A percentile compares a stretch with the other conserved stretches of the same genome.
phyloP scores from a whole-genome alignment of 768 basidiomycete species.

The Gloeopeniophorella convolvens region DNA sequence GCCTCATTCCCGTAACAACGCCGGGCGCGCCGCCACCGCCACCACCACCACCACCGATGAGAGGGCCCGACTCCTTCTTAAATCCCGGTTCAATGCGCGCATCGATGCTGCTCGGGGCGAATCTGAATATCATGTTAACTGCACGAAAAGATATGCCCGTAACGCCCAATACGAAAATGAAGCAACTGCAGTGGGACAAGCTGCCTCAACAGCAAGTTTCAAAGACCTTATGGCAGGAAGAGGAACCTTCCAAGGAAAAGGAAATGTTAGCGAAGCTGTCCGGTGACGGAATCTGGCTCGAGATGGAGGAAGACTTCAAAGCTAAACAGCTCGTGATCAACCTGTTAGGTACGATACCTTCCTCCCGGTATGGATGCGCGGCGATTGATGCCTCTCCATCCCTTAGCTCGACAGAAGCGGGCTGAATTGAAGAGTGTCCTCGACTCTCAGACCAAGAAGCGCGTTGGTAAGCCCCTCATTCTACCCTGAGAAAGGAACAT shows the following conservation, averaged over 20 bases:
- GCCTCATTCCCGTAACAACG: slow-evolving; percentile 24
- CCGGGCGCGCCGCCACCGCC: slow-evolving; percentile 29
- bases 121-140: slow-evolving; percentile 48
- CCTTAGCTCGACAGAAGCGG: slow-evolving; percentile 68
- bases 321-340: slow-evolving; percentile 92
- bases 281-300: slow-evolving; percentile 81
- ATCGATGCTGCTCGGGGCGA: slow-evolving; percentile 54
- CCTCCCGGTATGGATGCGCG: background rate
- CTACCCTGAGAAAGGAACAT: background rate
- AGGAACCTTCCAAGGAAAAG: slow-evolving; percentile 59
- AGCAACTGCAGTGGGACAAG: slow-evolving; percentile 98
- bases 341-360: slow-evolving; percentile 57
- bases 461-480: slow-evolving; percentile 62
- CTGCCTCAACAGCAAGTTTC: slow-evolving; percentile 81
- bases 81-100: slow-evolving; percentile 46
- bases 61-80: slow-evolving; percentile 29
- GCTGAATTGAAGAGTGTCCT: slow-evolving; percentile 90
- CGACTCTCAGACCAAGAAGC: slow-evolving; percentile 86
- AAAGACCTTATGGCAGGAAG: slow-evolving; percentile 82
- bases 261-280: slow-evolving; percentile 81
- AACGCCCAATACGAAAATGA: slow-evolving; percentile 88
- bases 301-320: slow-evolving; percentile 98
- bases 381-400: slow-evolving; percentile 1
- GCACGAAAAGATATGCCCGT: slow-evolving; percentile 81
- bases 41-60: slow-evolving; percentile 35